Conservation (phyloP, 257 asterid species). For the Solanum tarapatanum region DNA sequence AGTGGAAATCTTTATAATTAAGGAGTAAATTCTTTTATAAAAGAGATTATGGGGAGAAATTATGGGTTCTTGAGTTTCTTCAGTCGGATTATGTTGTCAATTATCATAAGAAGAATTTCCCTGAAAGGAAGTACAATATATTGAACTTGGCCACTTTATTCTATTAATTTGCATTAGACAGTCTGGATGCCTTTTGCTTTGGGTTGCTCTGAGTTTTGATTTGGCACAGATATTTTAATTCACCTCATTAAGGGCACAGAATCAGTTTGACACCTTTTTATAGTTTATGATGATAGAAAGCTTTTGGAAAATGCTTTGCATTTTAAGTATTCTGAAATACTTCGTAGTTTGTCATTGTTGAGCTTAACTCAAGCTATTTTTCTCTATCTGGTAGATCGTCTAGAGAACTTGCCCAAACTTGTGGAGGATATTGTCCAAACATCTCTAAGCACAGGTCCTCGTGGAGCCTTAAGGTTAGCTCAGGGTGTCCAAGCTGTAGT, state of each 20-base stretch:
- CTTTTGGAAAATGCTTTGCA: not conserved
- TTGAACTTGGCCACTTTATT: not conserved
- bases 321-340: not conserved
- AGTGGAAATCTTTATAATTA: no score
- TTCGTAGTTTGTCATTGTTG: not conserved
- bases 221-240: not conserved
- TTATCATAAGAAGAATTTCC: not conserved
- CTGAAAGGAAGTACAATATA: not conserved
- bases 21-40: not conserved
- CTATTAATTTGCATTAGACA: not conserved
- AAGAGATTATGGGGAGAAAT: not conserved
- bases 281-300: not conserved
- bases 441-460: constrained; percentile 92
- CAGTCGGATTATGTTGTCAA: not conserved
- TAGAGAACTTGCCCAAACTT: constrained; percentile 74
- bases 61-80: not conserved
- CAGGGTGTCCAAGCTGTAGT: constrained; percentile 96
- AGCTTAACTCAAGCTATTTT: not conserved
- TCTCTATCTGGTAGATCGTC: constrained; percentile 41
- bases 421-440: constrained; percentile 91
- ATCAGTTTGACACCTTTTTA: not conserved
- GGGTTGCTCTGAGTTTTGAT: not conserved
- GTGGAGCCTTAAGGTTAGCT: constrained; percentile 86
- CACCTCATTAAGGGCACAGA: not conserved
- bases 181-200: not conserved